phyloP scores from a whole-genome alignment of 2,329 filamentous ascomycete genomes.

The Fusarium tanahbumbuense region DNA sequence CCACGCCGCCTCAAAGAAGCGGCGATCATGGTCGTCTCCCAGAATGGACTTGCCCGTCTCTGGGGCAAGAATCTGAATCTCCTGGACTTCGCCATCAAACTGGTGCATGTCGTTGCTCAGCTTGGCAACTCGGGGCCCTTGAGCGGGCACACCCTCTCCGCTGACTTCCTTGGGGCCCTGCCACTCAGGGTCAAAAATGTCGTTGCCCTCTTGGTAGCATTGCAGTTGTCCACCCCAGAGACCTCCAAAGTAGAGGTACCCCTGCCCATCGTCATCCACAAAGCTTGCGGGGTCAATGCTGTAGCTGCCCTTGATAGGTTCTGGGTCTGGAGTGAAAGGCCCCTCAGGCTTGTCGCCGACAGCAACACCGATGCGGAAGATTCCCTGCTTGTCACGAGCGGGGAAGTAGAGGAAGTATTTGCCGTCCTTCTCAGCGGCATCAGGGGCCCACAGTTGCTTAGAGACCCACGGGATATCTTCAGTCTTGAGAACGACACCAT shows the following conservation, averaged over 20 bases:
- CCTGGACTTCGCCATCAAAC: conserved; percentile 66
- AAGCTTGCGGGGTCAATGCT: conserved; percentile 83
- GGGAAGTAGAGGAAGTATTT: conserved; percentile 85
- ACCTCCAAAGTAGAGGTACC: conserved; percentile 75
- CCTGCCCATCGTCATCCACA: conserved; percentile 66
- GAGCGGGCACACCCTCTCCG: conserved; percentile 66
- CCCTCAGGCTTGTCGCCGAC: conserved; percentile 72
- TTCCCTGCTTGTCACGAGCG: conserved; percentile 74
- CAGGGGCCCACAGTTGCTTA: conserved; percentile 85
- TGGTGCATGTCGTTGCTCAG: conserved; percentile 73
- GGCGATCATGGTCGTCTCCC: conserved; percentile 76
- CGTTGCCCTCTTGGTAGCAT: conserved; percentile 72
- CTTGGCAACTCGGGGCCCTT: conserved; percentile 74
- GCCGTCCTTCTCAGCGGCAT: conserved; percentile 74
- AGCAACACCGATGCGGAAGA: conserved; percentile 82
- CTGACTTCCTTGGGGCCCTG: conserved; percentile 69
- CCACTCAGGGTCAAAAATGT: conserved; percentile 66
- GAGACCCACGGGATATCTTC: conserved; percentile 79
- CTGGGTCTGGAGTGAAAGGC: conserved; percentile 74
- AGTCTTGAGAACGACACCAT: conserved; percentile 74
- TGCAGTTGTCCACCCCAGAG: conserved; percentile 86
- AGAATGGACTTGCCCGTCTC: conserved; percentile 69
- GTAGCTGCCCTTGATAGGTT: conserved; percentile 75
- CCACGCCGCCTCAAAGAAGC: conserved; percentile 87
- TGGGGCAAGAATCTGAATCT: conserved; percentile 72